phyloP scores from a whole-genome alignment of 345 rosid species.

The Syzygium grande region DNA sequence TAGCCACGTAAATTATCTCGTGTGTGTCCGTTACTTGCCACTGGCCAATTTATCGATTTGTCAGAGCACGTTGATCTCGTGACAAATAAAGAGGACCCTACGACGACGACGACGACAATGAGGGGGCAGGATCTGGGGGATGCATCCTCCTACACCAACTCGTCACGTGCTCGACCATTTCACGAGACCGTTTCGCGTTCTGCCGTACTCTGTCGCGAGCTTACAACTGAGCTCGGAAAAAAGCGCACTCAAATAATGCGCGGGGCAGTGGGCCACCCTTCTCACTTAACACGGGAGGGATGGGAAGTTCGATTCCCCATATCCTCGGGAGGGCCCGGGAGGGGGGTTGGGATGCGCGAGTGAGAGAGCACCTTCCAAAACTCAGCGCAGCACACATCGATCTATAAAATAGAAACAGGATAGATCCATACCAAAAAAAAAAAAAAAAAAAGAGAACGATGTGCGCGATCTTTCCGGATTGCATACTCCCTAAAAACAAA shows the following conservation, averaged over 20 bases:
- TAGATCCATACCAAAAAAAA: too few species aligned
- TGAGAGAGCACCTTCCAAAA: too few species aligned
- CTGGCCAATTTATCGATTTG: rapidly evolving
- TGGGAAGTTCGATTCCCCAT: too few species aligned
- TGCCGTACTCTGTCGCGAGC: neutral
- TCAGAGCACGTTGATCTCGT: rapidly evolving
- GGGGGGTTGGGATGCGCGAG: too few species aligned
- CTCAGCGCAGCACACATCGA: too few species aligned
- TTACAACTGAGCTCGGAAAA: neutral
- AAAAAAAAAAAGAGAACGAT: neutral
- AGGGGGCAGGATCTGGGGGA: neutral
- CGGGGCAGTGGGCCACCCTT: neutral
- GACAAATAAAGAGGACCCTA: neutral
- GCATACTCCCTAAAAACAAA: neutral
- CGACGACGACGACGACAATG: too few species aligned
- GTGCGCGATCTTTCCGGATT: neutral
- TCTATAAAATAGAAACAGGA: too few species aligned
- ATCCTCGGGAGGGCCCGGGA: too few species aligned
- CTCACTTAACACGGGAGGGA: too few species aligned
- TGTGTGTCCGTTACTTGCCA: neutral
- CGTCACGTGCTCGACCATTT: rapidly evolving
- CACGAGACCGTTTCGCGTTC: rapidly evolving
- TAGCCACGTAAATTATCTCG: rapidly evolving
- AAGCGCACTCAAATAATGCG: neutral
- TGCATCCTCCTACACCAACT: neutral